Base-by-base conservation (phyloP, 2,329 filamentous ascomycete genomes). In the Pseudogymnoascus sp. region DNA sequence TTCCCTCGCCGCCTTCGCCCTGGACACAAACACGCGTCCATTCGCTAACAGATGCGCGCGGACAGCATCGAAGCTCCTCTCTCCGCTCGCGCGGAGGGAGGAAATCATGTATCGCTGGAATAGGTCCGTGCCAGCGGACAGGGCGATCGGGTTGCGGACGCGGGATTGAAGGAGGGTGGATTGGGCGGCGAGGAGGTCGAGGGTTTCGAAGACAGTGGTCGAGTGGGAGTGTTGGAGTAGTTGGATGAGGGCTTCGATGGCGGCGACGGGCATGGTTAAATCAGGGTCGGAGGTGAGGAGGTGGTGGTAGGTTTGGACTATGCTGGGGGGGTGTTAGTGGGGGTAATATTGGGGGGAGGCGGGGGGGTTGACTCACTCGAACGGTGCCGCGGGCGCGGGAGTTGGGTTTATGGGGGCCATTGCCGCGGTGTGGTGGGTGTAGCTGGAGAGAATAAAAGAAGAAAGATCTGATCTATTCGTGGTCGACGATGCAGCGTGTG, bases 101-200 rank as follows among this genome's bases (percentile, higher is more conserved):
- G 87, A 86, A 71, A 96, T 88, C 69, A 99, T 85, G 77, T 96
- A 97, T 74, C 93, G 89, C 75, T 95, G 90, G 80, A 99, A 97
- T 64, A 97, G 86, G 75, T 97, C 93, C 65, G 93, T 96, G 71
- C 95, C 95, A 63, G 96, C 95, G 59, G 90, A 92, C 15, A 97
- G 85, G 4, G 93, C 93, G 63, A 97, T 90, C 13, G 93, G 90
- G 77, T 99, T 97, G 7, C 88, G 82, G 62, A 96, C 88, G 19
- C 87, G 86, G 64, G 82, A 81, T 75, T 93, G 93, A 67, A 99
- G 85, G 70, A 86, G 84, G 61, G 84, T 81, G 60, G 91, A 93
- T 73, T 95, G 88, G 56, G 83, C 84, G 72, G 88, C 87, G 67
- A 97, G 84, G 53, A 93, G 85, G 70, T 93, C 88, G 73, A 97